These are phyloP conservation scores for Skeletonema costatum DNA, from an alignment of 108 stramenopile genomes.

Conservation along the genomic window DNA sequence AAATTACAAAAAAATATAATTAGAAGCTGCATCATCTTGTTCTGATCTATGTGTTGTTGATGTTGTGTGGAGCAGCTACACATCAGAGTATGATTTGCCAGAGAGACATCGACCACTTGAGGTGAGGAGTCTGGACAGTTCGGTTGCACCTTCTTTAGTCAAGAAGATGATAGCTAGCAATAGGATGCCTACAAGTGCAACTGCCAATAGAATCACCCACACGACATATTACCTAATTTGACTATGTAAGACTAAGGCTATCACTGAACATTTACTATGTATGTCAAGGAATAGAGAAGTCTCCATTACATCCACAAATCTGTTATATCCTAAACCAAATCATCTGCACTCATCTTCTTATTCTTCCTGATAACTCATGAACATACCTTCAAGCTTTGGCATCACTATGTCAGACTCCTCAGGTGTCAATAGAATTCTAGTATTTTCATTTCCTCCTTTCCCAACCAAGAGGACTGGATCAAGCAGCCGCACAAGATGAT, in stretches of 20 bases:
- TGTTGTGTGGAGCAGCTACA: not conserved
- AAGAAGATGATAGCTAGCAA: no score
- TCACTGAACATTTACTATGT: not conserved
- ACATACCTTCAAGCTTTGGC: slow-evolving; percentile 78
- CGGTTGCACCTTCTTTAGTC: no score
- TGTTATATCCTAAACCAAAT: not conserved
- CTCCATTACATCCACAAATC: not conserved
- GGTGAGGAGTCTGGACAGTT: no score
- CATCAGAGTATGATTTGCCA: not conserved
- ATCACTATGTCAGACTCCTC: slow-evolving; percentile 83
- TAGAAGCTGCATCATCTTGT: not conserved
- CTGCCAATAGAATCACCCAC: no score
- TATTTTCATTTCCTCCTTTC: slow-evolving; percentile 62
- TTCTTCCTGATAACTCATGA: slow-evolving; percentile 72
- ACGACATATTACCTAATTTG: not conserved
- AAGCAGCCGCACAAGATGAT: slow-evolving; percentile 77
- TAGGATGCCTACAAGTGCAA: no score
- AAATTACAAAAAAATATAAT: slow-evolving; percentile 29
- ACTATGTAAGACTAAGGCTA: not conserved
- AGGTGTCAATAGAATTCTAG: slow-evolving; percentile 75
- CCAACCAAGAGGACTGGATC: slow-evolving; percentile 90
- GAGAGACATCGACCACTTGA: no score
- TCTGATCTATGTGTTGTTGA: not conserved
- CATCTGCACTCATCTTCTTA: slow-evolving; percentile 3
- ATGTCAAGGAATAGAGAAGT: not conserved